Evolutionary conservation across 2,329 filamentous ascomycete genomes (phyloP).

Genomic region (Blastomyces silverae): DNA sequence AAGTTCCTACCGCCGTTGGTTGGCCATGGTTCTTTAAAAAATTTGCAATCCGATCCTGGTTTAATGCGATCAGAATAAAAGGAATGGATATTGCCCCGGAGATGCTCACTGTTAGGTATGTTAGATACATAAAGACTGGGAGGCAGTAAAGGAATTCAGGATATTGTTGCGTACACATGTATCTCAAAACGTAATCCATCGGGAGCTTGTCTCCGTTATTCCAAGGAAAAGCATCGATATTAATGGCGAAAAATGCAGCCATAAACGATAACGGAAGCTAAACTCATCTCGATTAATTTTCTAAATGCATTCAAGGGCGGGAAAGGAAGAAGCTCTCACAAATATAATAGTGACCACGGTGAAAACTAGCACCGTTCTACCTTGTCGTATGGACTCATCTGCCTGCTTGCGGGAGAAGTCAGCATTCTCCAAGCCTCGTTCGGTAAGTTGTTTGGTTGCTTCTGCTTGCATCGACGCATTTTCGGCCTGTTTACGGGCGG

Average conservation of each 20-base stretch:
- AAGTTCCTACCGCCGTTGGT: background rate
- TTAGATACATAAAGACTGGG: background rate
- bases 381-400: slow-evolving; percentile 53
- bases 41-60: slow-evolving; percentile 15
- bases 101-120: slow-evolving; percentile 15
- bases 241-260: slow-evolving; percentile 51
- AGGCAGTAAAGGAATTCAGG: background rate
- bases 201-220: slow-evolving; percentile 10
- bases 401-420: slow-evolving; percentile 49
- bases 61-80: slow-evolving; percentile 16
- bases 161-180: slow-evolving; percentile 11
- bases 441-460: background rate
- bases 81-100: slow-evolving; percentile 17
- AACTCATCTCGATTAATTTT: slow-evolving; percentile 2
- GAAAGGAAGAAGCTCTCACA: slow-evolving; percentile 12
- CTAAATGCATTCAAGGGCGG: background rate
- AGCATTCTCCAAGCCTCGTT: slow-evolving; percentile 8
- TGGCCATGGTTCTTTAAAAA: slow-evolving; percentile 13
- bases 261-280: slow-evolving; percentile 50
- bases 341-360: slow-evolving; percentile 56
- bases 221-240: slow-evolving; percentile 45
- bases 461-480: slow-evolving; percentile 51
- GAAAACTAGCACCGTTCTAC: slow-evolving; percentile 53
- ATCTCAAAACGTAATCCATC: slow-evolving; percentile 14
- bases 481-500: slow-evolving; percentile 51